Percentiles rank a stretch among this genome's conserved stretches.
These are phyloP conservation scores for Pseudocercospora vitis DNA, from an alignment of 2,329 filamentous ascomycete genomes.

Conservation along the genomic window DNA sequence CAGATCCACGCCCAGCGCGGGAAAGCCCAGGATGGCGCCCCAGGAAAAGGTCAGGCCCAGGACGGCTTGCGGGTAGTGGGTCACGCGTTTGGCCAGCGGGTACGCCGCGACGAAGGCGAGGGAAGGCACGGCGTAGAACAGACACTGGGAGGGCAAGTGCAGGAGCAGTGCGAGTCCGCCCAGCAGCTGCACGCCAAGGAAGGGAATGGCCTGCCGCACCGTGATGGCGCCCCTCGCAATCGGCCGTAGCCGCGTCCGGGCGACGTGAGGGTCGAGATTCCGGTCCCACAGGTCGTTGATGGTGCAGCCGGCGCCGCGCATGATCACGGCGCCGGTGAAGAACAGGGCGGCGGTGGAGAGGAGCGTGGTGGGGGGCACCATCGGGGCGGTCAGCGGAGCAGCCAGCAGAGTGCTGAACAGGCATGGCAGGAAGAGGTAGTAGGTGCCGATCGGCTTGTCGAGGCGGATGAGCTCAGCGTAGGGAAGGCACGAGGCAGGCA, in stretches of 20 bases:
- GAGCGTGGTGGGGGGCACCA: conserved; percentile 61
- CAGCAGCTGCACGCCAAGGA: conserved; percentile 72
- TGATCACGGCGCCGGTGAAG: conserved; percentile 73
- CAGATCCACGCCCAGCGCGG: conserved; percentile 76
- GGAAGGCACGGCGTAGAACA: conserved; percentile 76
- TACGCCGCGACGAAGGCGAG: conserved; percentile 73
- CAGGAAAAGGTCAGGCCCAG: conserved; percentile 84
- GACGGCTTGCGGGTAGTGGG: conserved; percentile 82
- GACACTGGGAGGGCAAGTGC: conserved; percentile 71
- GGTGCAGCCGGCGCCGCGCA: conserved; percentile 84
- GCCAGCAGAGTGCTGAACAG: conserved; percentile 81
- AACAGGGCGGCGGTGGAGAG: conserved; percentile 67
- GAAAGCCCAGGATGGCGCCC: conserved; percentile 86
- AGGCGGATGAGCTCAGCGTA: conserved; percentile 80
- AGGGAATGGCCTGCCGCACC: conserved; percentile 69
- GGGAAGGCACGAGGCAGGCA: conserved; percentile 71
- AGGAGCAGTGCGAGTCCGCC: conserved; percentile 71
- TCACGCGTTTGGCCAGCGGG: conserved; percentile 80
- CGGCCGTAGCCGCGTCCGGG: conserved; percentile 72
- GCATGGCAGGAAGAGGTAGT: conserved; percentile 84
- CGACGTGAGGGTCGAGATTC: conserved; percentile 78
- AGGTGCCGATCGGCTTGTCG: conserved; percentile 77
- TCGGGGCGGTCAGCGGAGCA: conserved; percentile 65
- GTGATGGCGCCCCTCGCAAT: conserved; percentile 77
- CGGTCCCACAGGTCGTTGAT: conserved; percentile 92